Base-by-base conservation (phyloP, 352 stramenopile species). In the Globisporangium mamillatum region DNA sequence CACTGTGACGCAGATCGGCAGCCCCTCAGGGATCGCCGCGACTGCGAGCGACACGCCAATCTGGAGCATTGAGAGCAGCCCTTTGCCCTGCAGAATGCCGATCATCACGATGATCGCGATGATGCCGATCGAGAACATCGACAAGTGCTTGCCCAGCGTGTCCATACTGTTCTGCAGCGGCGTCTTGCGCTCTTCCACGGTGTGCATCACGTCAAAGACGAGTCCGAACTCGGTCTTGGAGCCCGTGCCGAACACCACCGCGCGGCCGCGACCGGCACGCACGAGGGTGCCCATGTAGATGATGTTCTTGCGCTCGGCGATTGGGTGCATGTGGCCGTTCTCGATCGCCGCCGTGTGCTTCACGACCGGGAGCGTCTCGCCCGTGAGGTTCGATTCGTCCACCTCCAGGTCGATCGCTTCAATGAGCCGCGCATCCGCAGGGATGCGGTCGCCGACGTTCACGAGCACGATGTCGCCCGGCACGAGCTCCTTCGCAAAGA, bases 241-340 rank as follows among this genome's bases (percentile, higher is more conserved):
- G 29, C 97, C 98, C n/a, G 96, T 98, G 18, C 91, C 88, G 57
- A 98, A 84, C 16, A 99, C 97, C 1, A 99, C 75, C 10, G 94
- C 97, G 64, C 90, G 84, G n/a, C 89, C 97, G 25, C 93, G 84
- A 4, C 98, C 98, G 18, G 79, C 81, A 38, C 91, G 95, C 29
- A 99, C 92, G 20, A 99, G 82, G 24, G 97, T 99, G 32, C 97
- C 97, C 86, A 98, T 98, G 83, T 99, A 99, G 14, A 98, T 81
- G 36, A 99, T 86, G 76, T 99, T 87, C 64, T 93, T 93, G 25
- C 86, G 79, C 60, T 95, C 88, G 7, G 88, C 86, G 46, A 95
- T 79, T 16, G 85, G 76, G 29, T 92, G 83, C 53, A 80, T n/a
- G 34, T 93, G 82, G 34, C 81, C 88, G 29, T 90, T 81, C 6